Evolutionary conservation across 176 grass and related monocot species (phyloP).

Genomic region (Pontederia paniculata): DNA sequence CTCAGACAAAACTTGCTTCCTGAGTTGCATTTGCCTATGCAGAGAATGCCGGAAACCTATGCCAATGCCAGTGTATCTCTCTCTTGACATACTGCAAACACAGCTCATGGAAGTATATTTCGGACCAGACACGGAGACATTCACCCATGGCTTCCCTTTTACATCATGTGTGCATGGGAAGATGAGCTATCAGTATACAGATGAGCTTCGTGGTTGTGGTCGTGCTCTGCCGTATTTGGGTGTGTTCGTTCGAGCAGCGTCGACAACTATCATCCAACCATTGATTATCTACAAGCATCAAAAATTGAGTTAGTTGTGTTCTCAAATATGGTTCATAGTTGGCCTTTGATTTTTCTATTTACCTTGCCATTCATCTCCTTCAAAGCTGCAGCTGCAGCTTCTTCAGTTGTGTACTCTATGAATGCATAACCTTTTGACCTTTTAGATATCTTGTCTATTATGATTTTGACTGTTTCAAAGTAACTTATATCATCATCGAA

Average conservation of each 20-base stretch:
- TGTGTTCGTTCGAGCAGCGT: slow-evolving; percentile 53
- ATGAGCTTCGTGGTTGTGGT: slow-evolving; percentile 16
- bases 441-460: slow-evolving; percentile 97
- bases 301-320: slow-evolving; percentile 8
- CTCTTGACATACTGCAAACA: no score
- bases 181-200: background rate
- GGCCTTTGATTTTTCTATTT: background rate
- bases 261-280: slow-evolving; percentile 92
- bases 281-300: slow-evolving; percentile 73
- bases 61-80: no score
- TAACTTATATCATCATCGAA: background rate
- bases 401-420: slow-evolving; percentile 82
- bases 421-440: slow-evolving; percentile 92
- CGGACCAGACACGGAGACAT: no score
- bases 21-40: no score
- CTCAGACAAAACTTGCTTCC: no score
- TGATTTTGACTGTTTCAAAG: slow-evolving; percentile 63
- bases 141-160: no score
- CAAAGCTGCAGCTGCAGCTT: slow-evolving; percentile 76
- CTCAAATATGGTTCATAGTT: background rate
- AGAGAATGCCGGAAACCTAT: no score
- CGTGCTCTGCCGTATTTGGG: slow-evolving; percentile 20
- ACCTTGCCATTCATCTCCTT: slow-evolving; percentile 97
- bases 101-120: no score
- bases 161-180: no score